These are phyloP conservation scores for Colletotrichum australisinense DNA, from an alignment of 2,329 filamentous ascomycete species.

Conservation along the genomic window DNA sequence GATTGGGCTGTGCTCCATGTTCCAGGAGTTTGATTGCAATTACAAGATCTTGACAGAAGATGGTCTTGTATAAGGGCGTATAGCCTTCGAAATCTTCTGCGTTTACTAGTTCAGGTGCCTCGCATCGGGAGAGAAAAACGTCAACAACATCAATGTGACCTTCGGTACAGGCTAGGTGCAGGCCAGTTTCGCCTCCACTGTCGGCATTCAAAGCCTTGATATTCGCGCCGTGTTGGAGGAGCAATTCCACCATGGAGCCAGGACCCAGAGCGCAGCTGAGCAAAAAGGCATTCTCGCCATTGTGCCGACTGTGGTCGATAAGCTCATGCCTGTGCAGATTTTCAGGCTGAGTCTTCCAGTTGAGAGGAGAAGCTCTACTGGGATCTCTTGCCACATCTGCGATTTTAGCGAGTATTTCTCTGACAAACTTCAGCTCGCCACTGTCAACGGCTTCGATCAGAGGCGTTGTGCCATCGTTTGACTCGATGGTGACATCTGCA, in stretches of 20 bases:
- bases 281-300: neutral
- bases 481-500: neutral
- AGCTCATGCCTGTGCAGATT: too few species aligned
- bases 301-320: neutral
- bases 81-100: neutral
- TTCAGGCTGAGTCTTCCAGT: too few species aligned
- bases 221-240: neutral
- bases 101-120: neutral
- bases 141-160: neutral
- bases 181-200: neutral
- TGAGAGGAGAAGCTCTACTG: too few species aligned
- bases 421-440: neutral
- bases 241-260: neutral
- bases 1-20: neutral
- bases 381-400: neutral
- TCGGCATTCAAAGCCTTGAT: neutral
- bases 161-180: neutral
- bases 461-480: neutral
- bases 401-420: neutral
- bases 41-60: neutral
- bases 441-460: neutral
- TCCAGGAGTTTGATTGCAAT: neutral
- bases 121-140: neutral
- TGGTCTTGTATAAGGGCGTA: neutral
- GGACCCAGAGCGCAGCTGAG: neutral